Percentiles rank a stretch among this genome's conserved stretches.
Conservation (phyloP, 139 green algal species). For the Chlorokybus atmophyticus region DNA sequence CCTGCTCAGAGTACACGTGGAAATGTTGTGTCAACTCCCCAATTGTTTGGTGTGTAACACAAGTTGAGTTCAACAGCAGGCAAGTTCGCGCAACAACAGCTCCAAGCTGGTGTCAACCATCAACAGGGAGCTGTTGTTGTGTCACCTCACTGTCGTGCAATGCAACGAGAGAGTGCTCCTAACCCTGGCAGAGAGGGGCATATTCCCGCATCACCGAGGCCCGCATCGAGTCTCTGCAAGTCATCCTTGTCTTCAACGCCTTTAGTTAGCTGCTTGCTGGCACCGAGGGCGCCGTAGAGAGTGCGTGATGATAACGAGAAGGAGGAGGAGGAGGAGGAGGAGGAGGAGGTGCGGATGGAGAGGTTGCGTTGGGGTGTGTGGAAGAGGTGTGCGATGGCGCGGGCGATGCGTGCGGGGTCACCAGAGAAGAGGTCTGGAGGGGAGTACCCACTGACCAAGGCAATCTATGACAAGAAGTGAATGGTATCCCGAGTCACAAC, state of each 20-base stretch:
- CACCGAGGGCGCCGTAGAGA: background rate
- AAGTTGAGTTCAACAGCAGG: too few species aligned
- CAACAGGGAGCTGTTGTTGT: too few species aligned
- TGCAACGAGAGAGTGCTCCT: too few species aligned
- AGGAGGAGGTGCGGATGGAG: constrained; percentile 19
- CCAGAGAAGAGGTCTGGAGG: constrained; percentile 64
- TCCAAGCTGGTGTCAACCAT: constrained; percentile 1
- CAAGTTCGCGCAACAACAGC: background rate
- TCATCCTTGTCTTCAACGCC: background rate
- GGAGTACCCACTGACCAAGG: constrained; percentile 45
- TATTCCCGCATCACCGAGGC: background rate
- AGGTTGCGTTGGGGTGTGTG: constrained; percentile 61
- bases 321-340: background rate
- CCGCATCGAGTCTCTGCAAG: background rate
- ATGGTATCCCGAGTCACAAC: too few species aligned
- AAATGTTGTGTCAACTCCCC: too few species aligned
- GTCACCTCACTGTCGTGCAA: too few species aligned
- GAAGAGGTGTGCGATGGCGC: constrained; percentile 28
- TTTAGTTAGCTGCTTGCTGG: background rate
- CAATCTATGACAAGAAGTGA: too few species aligned
- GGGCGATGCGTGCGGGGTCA: constrained; percentile 20
- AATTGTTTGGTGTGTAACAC: too few species aligned
- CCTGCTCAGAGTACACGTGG: too few species aligned
- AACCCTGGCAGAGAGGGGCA: too few species aligned
- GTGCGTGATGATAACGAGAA: background rate